Evolutionary conservation across 1,284 basidiomycete species (phyloP).

Genomic region (Marasmius fiardii): DNA sequence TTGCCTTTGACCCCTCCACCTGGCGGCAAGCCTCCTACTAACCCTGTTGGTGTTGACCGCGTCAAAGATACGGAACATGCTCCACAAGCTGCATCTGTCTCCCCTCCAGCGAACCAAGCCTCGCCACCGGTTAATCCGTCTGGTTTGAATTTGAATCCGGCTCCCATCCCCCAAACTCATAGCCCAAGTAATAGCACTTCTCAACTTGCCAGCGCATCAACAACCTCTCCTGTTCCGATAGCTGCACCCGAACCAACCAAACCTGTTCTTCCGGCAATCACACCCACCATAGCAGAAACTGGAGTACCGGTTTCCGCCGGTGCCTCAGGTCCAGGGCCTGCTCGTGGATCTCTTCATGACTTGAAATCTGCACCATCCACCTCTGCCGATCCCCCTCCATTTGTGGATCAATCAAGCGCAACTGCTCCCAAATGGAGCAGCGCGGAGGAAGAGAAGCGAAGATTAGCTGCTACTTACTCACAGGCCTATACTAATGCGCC

Average conservation of each 20-base stretch:
- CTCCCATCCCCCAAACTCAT: conserved; percentile 42
- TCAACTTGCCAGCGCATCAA: conserved; percentile 14
- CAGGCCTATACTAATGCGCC: conserved; percentile 21
- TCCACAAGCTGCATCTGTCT: conserved; percentile 11
- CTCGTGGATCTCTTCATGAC: conserved; percentile 58
- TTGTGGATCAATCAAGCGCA: conserved; percentile 19
- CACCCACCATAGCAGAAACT: conserved; percentile 64
- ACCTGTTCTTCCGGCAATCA: conserved; percentile 30
- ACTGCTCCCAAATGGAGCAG: conserved; percentile 29
- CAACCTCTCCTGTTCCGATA: conserved; percentile 24
- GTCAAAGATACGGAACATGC: conserved; percentile 9
- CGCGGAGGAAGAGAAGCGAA: conserved; percentile 53
- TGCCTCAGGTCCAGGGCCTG: conserved; percentile 55
- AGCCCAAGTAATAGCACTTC: conserved; percentile 20
- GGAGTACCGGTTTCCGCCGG: conserved; percentile 52
- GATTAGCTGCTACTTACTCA: conserved; percentile 38
- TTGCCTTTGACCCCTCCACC: conserved; percentile 41
- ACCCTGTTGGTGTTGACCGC: no score
- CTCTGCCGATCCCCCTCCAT: conserved; percentile 24
- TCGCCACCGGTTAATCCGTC: conserved; percentile 47
- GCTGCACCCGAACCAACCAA: conserved; percentile 17
- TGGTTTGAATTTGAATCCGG: conserved; percentile 53
- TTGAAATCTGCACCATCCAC: conserved; percentile 37
- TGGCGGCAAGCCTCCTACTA: conserved; percentile 16
- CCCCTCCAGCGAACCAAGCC: conserved; percentile 21